Evolutionary conservation across 345 rosid species (phyloP), one percentile per base, ranked within the genome.

Genomic region (Ricinus communis): DNA sequence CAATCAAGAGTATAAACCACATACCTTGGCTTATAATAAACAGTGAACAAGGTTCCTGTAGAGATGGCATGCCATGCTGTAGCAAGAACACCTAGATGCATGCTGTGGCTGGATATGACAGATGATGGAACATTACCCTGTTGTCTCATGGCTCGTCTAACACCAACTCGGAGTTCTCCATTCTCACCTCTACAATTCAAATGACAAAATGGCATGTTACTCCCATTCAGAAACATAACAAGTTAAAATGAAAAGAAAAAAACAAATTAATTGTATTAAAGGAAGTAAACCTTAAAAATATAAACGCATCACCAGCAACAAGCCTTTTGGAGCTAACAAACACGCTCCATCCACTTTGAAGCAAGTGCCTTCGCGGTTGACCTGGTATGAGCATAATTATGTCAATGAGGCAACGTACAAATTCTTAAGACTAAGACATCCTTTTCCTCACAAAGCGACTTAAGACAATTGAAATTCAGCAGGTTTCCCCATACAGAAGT

Each of bases 11-110:
- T 15, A 38, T 38, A 53, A 41, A 61, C 62, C 31, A 12, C 60
- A n/a, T 51, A 80, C 90, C 90, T 82, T 4, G 91, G 91, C 60
- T 87, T 85, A 75, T 87, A 87, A 68, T 81, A 87, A 49, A 85
- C 85, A 36, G 86, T 76, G 70, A 85, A 87, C 79, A 82, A 73
- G 45, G 89, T 85, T 31, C 79, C 82, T 0, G 85, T 87, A 30
- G 71, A 65, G 69, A 84, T 64, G 28, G 89, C 89, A 79, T 85
- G 89, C 82, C 84, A 85, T 21, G 92, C 92, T 28, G 89, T 85
- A 49, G 92, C 92, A 68, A 87, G 89, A 70, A 87, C 87, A 31
- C 89, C 89, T 0, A 87, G 72, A 74, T 84, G 91, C 91, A 87
- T 87, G 71, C 92, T 87, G 68, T 85, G 85, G 63, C 89, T 85